A percentile compares a stretch with the other conserved stretches of the same genome.
Evolutionary conservation across 352 stramenopile genomes (phyloP).

Genomic region (Ophiocytium majus): DNA sequence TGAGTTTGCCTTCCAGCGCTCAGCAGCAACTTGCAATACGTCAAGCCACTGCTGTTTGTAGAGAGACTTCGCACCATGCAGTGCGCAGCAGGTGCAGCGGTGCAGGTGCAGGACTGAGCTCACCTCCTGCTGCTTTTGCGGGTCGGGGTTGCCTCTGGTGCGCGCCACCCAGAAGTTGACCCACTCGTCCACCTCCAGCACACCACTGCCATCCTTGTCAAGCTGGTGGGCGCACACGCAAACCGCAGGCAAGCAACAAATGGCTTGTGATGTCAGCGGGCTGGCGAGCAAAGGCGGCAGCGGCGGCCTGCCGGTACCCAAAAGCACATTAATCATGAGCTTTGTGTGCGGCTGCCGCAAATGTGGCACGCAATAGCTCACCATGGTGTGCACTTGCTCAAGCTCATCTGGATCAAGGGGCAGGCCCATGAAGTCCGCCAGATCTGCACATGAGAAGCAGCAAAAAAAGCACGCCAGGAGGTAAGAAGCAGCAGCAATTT

Average conservation of each 20-base stretch:
- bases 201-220: conserved; percentile 43
- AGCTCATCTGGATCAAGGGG: conserved; percentile 20
- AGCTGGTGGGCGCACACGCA: conserved; percentile 35
- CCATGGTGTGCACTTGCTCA: conserved; percentile 13
- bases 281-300: background rate
- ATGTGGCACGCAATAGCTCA: background rate
- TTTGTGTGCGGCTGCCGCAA: background rate
- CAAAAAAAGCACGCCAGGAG: background rate
- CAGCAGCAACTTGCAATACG: no score
- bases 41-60: no score
- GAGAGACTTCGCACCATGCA: no score
- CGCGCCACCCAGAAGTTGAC: conserved; percentile 43
- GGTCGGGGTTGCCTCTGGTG: conserved; percentile 36
- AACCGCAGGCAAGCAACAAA: background rate
- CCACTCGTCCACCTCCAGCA: conserved; percentile 38
- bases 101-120: no score
- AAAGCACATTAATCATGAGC: background rate
- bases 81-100: no score
- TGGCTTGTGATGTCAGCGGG: background rate
- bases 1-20: no score
- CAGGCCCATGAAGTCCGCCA: conserved; percentile 27
- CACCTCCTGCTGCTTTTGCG: conserved; percentile 53
- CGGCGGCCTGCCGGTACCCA: background rate
- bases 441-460: background rate
- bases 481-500: background rate